Evolutionary conservation across 75 land plant species (phyloP), one percentile per base, ranked within the genome.

Genomic region (Cryptomeria japonica): DNA sequence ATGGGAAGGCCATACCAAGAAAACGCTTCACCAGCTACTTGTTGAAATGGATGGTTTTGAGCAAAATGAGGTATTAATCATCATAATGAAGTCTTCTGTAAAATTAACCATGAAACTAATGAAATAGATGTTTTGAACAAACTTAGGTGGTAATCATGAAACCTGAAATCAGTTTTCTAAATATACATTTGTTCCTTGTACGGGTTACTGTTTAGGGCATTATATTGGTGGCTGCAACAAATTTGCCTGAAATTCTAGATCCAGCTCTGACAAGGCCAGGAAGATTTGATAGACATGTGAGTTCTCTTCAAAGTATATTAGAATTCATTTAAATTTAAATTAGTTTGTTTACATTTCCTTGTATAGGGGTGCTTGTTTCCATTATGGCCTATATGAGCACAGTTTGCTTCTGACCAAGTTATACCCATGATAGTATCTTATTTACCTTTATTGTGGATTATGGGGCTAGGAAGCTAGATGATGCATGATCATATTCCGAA

Each of bases 41-140:
- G 99, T 98, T 46, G 99, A 98, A 91, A 98, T 98, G 99, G 99
- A 98, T 95, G 99, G 99, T 18, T 98, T 98, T 95, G 99, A 98
- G 87, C 97, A 98, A 87, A 98, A 98, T 91, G 99, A 98, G 96
- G 99, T 97, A 72, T 68, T 47, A 56, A 58, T 82, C 84, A n/a
- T 13, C 32, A 82, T n/a, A 44, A 11, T 22, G 5, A n/a, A 44
- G 16, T 46, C 28, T 82, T 44, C 10, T 82, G 32, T 82, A 6
- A n/a, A 31, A 42, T 14, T 86, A 32, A 15, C 78, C 79, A 22
- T 72, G 55, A 51, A 13, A 51, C 2, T 51, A 14, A 14, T 51
- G 55, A 51, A 51, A 51, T 51, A 14, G 14, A 0, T 51, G 55
- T 51, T 51, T 51, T 14, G 36, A 34, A 55, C 32, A 34, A 51